These are phyloP conservation scores for Gillenia trifoliata DNA, from an alignment of 306 rosid species.

Conservation along the genomic window DNA sequence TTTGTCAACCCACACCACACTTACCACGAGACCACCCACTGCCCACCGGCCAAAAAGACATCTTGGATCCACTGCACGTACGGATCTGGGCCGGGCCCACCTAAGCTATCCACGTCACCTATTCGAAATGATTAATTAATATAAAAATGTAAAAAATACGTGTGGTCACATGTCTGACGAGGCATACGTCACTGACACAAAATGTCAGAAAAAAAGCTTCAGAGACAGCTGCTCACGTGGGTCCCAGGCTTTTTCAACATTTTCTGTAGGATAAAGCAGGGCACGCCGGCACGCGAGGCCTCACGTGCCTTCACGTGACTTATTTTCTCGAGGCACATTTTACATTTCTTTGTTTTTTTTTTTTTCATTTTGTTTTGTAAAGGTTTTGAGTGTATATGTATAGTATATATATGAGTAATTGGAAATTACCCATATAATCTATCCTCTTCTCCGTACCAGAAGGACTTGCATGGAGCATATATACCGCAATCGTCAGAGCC, in stretches of 20 bases:
- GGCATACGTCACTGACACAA: conserved; percentile 26
- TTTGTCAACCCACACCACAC: conserved; percentile 1
- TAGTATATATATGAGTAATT: too few species aligned
- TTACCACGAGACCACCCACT: background rate
- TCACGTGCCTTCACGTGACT: conserved; percentile 81
- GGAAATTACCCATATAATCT: too few species aligned
- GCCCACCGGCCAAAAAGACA: conserved; percentile 13
- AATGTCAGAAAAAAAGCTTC: conserved; percentile 21
- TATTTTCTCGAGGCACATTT: conserved; percentile 27
- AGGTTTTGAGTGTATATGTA: background rate
- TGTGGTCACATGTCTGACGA: conserved; percentile 41
- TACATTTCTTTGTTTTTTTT: background rate
- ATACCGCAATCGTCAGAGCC: too few species aligned
- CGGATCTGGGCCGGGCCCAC: conserved; percentile 21
- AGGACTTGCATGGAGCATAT: too few species aligned
- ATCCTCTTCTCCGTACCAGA: too few species aligned
- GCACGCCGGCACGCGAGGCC: conserved; percentile 81
- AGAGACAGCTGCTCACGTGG: conserved; percentile 43
- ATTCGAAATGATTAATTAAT: background rate
- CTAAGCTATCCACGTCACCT: conserved; percentile 12
- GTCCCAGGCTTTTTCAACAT: conserved; percentile 35
- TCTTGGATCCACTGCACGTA: conserved; percentile 38
- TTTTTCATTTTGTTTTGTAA: background rate
- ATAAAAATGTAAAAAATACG: background rate
- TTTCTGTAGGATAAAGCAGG: conserved; percentile 42